A percentile compares a stretch with the other conserved stretches of the same genome.
Evolutionary conservation across 2,329 filamentous ascomycete species (phyloP).

Genomic region (Periglandula ipomoeae): DNA sequence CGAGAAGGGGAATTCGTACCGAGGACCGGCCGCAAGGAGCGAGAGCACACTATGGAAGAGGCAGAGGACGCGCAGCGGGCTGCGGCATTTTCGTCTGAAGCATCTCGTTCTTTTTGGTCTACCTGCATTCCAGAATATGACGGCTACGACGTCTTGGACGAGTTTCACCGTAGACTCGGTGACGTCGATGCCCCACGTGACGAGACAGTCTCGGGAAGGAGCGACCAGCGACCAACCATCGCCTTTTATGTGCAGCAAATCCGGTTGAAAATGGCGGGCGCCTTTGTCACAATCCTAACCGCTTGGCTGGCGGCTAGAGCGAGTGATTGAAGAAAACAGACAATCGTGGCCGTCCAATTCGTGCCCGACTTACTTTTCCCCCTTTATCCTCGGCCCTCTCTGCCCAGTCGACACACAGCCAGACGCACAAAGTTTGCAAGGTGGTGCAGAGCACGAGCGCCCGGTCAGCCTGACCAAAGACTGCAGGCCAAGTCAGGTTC

Average conservation of each 20-base stretch:
- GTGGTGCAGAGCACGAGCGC: neutral
- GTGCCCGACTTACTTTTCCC: neutral
- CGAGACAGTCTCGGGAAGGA: neutral
- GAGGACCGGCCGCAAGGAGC: neutral
- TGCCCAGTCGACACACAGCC: neutral
- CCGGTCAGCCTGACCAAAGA: neutral
- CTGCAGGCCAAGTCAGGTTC: neutral
- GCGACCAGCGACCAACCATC: neutral
- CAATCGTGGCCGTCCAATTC: neutral
- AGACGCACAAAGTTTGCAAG: neutral
- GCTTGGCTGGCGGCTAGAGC: neutral
- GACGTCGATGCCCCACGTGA: conserved; percentile 5
- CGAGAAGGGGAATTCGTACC: neutral
- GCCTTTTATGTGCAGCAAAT: neutral
- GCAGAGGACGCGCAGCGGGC: neutral
- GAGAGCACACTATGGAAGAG: neutral
- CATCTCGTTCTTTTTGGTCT: too few species aligned
- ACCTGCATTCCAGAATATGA: neutral
- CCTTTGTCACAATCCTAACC: conserved; percentile 1
- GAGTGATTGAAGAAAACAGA: neutral
- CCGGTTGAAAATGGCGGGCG: neutral
- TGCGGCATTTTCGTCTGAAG: neutral
- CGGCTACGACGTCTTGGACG: neutral
- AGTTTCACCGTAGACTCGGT: neutral
- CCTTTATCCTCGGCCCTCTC: neutral